Base-by-base conservation (phyloP, 306 rosid species). In the Vigna reflexopilosa region DNA sequence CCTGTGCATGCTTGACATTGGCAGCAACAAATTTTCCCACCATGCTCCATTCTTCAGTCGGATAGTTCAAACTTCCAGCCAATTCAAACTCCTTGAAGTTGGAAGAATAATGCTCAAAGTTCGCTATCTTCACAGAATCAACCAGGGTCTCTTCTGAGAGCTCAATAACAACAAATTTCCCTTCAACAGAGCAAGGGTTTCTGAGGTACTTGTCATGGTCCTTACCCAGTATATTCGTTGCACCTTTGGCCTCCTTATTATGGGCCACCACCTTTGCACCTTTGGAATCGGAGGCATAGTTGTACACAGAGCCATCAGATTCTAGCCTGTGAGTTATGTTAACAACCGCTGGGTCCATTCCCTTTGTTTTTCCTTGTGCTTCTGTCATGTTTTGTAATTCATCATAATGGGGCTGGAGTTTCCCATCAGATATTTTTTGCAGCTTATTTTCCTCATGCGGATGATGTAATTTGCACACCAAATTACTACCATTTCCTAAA, bases 211-310 rank as follows among this genome's bases (percentile, higher is more conserved):
- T 90, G 67, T 94, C 95, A 48, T 90, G 87, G 78, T 94, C 96
- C 85, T 85, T 88, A 72, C 86, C 90, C 30, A 94, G 57, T 51
- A 94, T 85, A 83, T 92, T 94, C 68, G 72, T 81, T 19, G 97
- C 96, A 45, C 98, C 98, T 44, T 88, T 94, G 22, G 96, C 97
- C 54, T 94, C 97, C 84, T 92, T 94, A 55, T 94, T 94, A 81
- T 85, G 90, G 52, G 96, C 93, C 51, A 94, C 90, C 34, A 90
- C 97, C 72, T 94, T 94, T 52, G 98, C 96, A 14, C 98, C 97
- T 83, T 92, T 94, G 17, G 94, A 89, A 30, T 86, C 94, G 15
- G 96, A 92, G n/a, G 98, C 98, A 44, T 90, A 89, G 84, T 94
- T 92, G 87, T 89, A 92, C 79, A 85, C 92, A 0, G 91, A 79